Conservation (phyloP, 768 basidiomycete species). For the Austroboletus eburneus region DNA sequence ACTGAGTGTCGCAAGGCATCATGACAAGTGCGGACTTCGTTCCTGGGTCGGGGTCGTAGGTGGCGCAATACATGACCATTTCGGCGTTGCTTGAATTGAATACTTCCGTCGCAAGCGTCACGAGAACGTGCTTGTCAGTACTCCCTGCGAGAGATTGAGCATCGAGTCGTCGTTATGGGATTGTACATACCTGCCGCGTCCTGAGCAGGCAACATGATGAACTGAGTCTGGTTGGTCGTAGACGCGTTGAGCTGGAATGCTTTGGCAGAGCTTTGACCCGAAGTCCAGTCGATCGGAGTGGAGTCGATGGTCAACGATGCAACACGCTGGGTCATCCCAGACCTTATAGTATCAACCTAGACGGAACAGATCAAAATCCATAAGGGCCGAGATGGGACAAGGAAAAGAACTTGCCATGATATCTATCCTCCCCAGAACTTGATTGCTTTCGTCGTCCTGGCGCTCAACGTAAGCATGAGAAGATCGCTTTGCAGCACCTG, state of each 20-base stretch:
- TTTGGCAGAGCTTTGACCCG: slow-evolving; percentile 24
- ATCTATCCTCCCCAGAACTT: slow-evolving; percentile 42
- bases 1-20: slow-evolving; percentile 41
- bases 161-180: neutral
- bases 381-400: slow-evolving; percentile 4
- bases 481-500: neutral
- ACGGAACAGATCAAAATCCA: neutral
- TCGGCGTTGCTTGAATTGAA: slow-evolving; percentile 35
- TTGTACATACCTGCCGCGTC: slow-evolving; percentile 12
- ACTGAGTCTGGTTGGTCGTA: slow-evolving; percentile 40
- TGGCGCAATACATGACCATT: slow-evolving; percentile 51
- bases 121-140: slow-evolving; percentile 29
- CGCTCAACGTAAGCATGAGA: slow-evolving; percentile 5
- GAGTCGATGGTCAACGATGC: slow-evolving; percentile 22
- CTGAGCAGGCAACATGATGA: slow-evolving; percentile 35
- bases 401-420: slow-evolving; percentile 40
- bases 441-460: slow-evolving; percentile 13
- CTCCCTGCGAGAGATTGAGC: slow-evolving; percentile 13
- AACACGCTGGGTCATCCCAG: slow-evolving; percentile 11
- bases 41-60: slow-evolving; percentile 52
- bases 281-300: slow-evolving; percentile 25
- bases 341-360: slow-evolving; percentile 6
- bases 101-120: slow-evolving; percentile 40
- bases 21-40: slow-evolving; percentile 48
- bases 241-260: slow-evolving; percentile 47